Evolutionary conservation across 805 yeast species (phyloP), one percentile per base, ranked within the genome.

Genomic region (Spathaspora sp.): DNA sequence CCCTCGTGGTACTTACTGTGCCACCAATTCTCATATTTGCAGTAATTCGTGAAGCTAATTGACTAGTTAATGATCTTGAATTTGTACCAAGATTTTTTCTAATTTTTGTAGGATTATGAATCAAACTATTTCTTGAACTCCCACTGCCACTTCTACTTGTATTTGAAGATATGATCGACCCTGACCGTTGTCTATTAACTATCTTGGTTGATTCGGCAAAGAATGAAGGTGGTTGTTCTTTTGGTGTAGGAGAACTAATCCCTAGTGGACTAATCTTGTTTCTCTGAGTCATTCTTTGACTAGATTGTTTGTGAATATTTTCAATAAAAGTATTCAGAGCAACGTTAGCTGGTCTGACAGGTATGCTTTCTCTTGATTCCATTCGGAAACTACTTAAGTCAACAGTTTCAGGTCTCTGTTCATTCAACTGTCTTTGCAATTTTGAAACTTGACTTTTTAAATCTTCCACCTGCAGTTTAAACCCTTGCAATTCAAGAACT

Each of bases 121-220:
- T 4, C 11, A 35, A 35, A n/a, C 14, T 35, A 35, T 16, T 35
- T 35, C 3, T 10, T 11, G 40, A 35, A 35, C 14, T 16, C 9
- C 40, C 35, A 31, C 35, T 31, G 3, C 35, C 35, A 31, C 35
- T 31, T 31, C 35, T 35, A 35, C 40, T 35, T 14, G 40, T 35
- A 16, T 35, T 29, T n/a, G 40, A 16, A 35, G 16, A 35, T 3
- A 16, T 7, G 14, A 35, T 17, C 3, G 18, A 35, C 8, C 40
- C 40, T 35, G 40, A 35, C 4, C 40, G 7, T 35, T 14, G 40
- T 5, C 11, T 16, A 8, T 35, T 35, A 16, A 35, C 42, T 3
- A 52, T 52, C 32, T 52, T 52, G 2, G 52, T 52, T 11, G 55
- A 49, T 45, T 52, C 55, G 5, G 52, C 55, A 46, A 52, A 52